phyloP scores from a whole-genome alignment of 306 rosid species.

The Quercus cerris region DNA sequence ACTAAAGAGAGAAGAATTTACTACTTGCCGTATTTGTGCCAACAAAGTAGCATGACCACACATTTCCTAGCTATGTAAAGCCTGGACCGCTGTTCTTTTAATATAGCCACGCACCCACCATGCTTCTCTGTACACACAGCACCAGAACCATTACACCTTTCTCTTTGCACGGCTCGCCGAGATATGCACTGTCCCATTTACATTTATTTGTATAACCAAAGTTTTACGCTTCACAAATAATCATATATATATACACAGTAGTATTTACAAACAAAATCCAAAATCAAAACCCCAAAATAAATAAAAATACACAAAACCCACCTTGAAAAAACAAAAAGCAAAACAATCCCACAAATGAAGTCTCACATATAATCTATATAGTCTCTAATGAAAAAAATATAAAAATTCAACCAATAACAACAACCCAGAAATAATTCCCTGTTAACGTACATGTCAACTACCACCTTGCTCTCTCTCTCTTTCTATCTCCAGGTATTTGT shows the following conservation, averaged over 20 bases:
- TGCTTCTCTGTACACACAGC: background rate
- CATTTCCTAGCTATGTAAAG: conserved; percentile 43
- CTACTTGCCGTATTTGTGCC: conserved; percentile 42
- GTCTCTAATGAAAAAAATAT: background rate
- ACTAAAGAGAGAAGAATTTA: background rate
- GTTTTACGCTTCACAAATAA: too few species aligned
- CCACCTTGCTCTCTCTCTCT: too few species aligned
- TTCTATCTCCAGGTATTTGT: background rate
- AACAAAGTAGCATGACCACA: conserved; percentile 27
- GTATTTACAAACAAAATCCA: background rate
- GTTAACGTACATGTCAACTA: background rate
- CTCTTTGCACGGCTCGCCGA: conserved; percentile 11
- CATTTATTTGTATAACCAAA: background rate
- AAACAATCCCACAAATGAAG: background rate
- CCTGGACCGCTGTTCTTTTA: conserved; percentile 37
- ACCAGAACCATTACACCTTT: background rate
- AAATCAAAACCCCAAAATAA: background rate
- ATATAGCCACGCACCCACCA: conserved; percentile 30
- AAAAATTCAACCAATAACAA: too few species aligned
- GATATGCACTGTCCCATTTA: conserved; percentile 39
- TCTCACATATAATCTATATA: too few species aligned
- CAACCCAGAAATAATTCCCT: background rate
- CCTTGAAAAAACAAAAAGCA: background rate
- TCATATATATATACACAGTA: background rate
- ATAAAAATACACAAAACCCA: background rate